Evolutionary conservation across 495 filamentous ascomycete species (phyloP), one percentile per base, ranked within the genome.

Genomic region (Hypoxylon fragiforme): DNA sequence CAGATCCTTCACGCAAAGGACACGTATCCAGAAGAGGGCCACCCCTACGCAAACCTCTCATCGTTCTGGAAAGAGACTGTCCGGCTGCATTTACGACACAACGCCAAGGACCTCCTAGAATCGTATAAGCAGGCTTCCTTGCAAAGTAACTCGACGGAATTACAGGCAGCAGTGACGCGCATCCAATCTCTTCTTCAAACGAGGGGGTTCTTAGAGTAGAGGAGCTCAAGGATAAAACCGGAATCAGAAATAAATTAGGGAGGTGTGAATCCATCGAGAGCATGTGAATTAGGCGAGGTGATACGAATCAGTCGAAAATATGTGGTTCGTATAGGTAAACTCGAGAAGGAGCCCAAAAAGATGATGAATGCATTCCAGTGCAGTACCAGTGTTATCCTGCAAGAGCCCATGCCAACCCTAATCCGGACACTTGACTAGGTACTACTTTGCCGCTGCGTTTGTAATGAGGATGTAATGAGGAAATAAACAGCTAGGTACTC

Each of bases 21-120:
- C 6, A 6, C 11, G 0, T 9, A 4, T 45, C 11, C 8, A 12
- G 8, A 21, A 26, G 1, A n/a, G 3, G 7, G 31, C 5, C n/a
- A 3, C 31, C n/a, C 3, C 5, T 35, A 35, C 31, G 31, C 31
- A 13, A 35, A 35, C 6, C n/a, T 13, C 3, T 9, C 31, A 13
- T 12, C 31, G 3, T 7, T 35, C 31, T 62, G 58, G 58, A 11
- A 48, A 15, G 43, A 57, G 18, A 53, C 58, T 13, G 52, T 26
- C 7, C 47, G 22, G 7, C 13, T 53, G 5, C 53, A 56, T 20
- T 3, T 62, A 1, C 32, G 11, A 11, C 37, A 42, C 7, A 62
- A 62, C 21, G 43, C 47, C 16, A 44, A 39, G 11, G 52, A 52
- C 3, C 44, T 62, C 8, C 11, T 44, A 3, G 16, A 22, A 16